phyloP scores from a whole-genome alignment of 179 eudicot genomes.

The Gypsophila paniculata region DNA sequence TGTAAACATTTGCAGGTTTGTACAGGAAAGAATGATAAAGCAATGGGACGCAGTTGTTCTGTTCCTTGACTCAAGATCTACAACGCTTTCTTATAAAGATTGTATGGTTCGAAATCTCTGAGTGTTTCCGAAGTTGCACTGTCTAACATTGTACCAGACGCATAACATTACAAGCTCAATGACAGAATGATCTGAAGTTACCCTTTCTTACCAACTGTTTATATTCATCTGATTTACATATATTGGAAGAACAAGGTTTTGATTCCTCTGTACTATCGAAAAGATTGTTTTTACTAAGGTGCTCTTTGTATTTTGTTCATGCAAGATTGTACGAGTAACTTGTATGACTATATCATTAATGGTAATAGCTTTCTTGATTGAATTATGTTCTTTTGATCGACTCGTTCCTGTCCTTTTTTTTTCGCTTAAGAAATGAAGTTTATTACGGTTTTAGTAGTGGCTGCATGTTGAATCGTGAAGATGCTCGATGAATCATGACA shows the following conservation, averaged over 20 bases:
- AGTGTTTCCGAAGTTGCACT: conserved; percentile 15
- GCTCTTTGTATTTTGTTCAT: conserved; percentile 29
- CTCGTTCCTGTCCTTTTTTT: background rate
- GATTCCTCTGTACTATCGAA: background rate
- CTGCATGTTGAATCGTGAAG: no score
- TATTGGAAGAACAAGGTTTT: conserved; percentile 21
- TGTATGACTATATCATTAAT: conserved; percentile 23
- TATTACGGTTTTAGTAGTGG: no score
- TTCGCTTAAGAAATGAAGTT: background rate
- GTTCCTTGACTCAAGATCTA: conserved; percentile 22
- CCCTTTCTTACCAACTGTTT: conserved; percentile 5
- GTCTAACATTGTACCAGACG: conserved; percentile 6
- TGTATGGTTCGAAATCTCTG: background rate
- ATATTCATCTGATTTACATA: conserved; percentile 13
- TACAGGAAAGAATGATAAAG: conserved; percentile 31
- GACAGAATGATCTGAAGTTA: conserved; percentile 10
- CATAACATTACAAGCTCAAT: conserved; percentile 9
- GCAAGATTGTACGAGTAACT: conserved; percentile 19
- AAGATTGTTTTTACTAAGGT: conserved; percentile 7
- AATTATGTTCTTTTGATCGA: background rate
- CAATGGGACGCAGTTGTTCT: conserved; percentile 29
- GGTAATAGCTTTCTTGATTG: conserved; percentile 16
- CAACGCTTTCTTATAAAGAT: conserved; percentile 10
- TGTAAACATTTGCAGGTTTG: conserved; percentile 28
- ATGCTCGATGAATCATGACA: no score